phyloP scores from a whole-genome alignment of 495 filamentous ascomycete species.

The Podospora appendiculata region DNA sequence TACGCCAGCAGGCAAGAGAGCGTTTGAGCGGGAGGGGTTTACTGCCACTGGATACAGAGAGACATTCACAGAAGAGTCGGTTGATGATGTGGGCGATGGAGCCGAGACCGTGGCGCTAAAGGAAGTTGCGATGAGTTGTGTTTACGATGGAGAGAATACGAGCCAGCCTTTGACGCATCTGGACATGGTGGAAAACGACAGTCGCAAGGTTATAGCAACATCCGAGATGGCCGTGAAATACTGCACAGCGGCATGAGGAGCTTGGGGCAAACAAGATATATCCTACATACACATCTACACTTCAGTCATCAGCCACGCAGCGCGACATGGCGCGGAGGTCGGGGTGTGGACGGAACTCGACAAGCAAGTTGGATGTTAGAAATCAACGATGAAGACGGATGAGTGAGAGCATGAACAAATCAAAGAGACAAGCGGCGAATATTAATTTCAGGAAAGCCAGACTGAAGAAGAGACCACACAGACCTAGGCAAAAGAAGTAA shows the following conservation, averaged over 20 bases:
- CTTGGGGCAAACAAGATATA: background rate
- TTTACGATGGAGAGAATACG: slow-evolving; percentile 8
- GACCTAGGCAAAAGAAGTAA: too few relatives aligned
- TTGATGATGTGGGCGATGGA: background rate
- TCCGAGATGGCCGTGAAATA: background rate
- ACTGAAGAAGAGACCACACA: background rate
- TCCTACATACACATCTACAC: too few relatives aligned
- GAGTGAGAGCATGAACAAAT: background rate
- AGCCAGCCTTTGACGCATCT: background rate
- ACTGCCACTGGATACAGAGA: slow-evolving; percentile 22
- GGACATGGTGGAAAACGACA: too few relatives aligned
- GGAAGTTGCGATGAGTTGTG: slow-evolving; percentile 8
- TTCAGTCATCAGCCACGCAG: too few relatives aligned
- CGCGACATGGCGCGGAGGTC: too few relatives aligned
- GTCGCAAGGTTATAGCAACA: background rate
- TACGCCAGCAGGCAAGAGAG: slow-evolving; percentile 15
- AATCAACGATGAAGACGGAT: background rate
- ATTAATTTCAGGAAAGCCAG: background rate
- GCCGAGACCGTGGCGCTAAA: background rate
- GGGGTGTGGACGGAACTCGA: too few relatives aligned
- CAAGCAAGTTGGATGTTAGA: background rate
- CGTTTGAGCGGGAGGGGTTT: slow-evolving; percentile 20
- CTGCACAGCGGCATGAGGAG: background rate
- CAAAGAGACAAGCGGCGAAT: background rate
- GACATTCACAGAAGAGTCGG: slow-evolving; percentile 9